phyloP scores from a whole-genome alignment of 441 rosid species.

The Caryocar brasiliense region DNA sequence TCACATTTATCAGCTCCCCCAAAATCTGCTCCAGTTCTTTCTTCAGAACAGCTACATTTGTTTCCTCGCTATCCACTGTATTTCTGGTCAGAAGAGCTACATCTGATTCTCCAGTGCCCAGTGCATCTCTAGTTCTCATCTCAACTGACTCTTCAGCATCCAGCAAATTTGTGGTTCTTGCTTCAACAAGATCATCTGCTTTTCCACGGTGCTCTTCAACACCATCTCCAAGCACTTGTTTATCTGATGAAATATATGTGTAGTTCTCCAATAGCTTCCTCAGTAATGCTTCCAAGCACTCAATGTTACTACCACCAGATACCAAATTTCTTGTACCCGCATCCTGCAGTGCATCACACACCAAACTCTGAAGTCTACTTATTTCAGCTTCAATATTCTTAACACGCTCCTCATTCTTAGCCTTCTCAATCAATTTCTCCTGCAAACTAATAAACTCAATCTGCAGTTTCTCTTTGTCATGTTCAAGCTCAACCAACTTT shows the following conservation, averaged over 20 bases:
- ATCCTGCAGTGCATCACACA: constrained; percentile 55
- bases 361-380: constrained; percentile 46
- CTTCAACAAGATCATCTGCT: constrained; percentile 26
- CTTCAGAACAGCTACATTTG: constrained; percentile 36
- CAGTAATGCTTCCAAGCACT: constrained; percentile 59
- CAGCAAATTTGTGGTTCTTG: constrained; percentile 16
- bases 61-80: constrained; percentile 29
- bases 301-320: constrained; percentile 35
- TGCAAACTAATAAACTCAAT: constrained; percentile 44
- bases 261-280: constrained; percentile 63
- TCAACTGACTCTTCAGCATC: no score
- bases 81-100: constrained; percentile 33
- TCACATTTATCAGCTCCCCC: constrained; percentile 42
- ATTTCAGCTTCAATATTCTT: constrained; percentile 41
- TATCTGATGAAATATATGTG: constrained; percentile 19
- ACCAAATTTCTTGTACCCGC: constrained; percentile 36
- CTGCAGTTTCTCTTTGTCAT: constrained; percentile 50
- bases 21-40: constrained; percentile 67
- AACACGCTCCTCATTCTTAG: constrained; percentile 40
- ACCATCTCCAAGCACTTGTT: constrained; percentile 26
- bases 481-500: constrained; percentile 41
- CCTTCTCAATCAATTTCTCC: constrained; percentile 45
- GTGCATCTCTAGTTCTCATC: constrained; percentile 4
- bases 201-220: constrained; percentile 18
- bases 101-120: constrained; percentile 22